phyloP scores from a whole-genome alignment of 2,329 filamentous ascomycete genomes.

The Diaporthe citri region DNA sequence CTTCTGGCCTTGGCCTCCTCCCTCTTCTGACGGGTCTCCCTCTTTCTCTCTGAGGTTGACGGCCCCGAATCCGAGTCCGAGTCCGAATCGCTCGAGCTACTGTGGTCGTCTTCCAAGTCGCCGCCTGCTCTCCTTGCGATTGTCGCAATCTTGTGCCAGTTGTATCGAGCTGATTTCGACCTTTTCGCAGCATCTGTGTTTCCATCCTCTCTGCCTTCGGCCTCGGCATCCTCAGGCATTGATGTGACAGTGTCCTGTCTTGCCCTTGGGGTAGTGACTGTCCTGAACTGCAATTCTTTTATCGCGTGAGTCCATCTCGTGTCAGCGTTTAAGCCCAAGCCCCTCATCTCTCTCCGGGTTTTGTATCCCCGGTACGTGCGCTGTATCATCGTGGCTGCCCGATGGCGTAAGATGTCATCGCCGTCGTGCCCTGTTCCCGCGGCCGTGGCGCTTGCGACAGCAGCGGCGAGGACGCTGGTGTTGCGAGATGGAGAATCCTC shows the following conservation, averaged over 20 bases:
- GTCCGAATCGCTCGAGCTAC: slow-evolving; percentile 60
- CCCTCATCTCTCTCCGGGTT: slow-evolving; percentile 76
- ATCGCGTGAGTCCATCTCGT: slow-evolving; percentile 79
- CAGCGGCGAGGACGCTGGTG: slow-evolving; percentile 28
- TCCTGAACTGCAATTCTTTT: slow-evolving; percentile 67
- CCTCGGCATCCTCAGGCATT: slow-evolving; percentile 30
- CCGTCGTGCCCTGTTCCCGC: slow-evolving; percentile 33
- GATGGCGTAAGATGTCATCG: slow-evolving; percentile 47
- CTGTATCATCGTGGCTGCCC: slow-evolving; percentile 72
- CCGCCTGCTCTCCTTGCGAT: slow-evolving; percentile 80
- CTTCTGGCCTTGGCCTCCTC: slow-evolving; percentile 67
- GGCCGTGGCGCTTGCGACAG: slow-evolving; percentile 30
- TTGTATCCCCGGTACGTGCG: slow-evolving; percentile 84
- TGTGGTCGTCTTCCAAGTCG: slow-evolving; percentile 65
- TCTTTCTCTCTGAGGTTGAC: slow-evolving; percentile 53
- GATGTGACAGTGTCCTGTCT: slow-evolving; percentile 42
- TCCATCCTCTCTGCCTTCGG: slow-evolving; percentile 36
- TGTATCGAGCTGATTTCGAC: slow-evolving; percentile 65
- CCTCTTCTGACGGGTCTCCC: slow-evolving; percentile 54
- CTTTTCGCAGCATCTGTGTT: slow-evolving; percentile 37
- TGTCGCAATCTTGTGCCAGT: slow-evolving; percentile 81
- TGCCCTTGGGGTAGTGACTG: slow-evolving; percentile 60
- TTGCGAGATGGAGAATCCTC: slow-evolving; percentile 25
- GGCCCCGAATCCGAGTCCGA: slow-evolving; percentile 49
- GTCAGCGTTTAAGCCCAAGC: slow-evolving; percentile 76